Base-by-base conservation (phyloP, 2,329 filamentous ascomycete genomes). In the Colletotrichum cordylinicola region DNA sequence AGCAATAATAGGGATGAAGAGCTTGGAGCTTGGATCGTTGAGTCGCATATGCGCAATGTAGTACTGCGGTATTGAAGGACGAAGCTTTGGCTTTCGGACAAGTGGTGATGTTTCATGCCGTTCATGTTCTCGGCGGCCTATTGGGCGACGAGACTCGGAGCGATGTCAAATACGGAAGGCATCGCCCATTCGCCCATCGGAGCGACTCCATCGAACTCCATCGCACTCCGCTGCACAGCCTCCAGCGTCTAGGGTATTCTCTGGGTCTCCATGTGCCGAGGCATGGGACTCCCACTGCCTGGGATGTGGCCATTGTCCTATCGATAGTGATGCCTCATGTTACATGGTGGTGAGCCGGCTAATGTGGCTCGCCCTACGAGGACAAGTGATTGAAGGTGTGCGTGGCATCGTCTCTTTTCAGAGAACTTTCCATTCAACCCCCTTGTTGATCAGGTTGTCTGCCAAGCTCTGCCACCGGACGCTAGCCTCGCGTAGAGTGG, bases 171-270 rank as follows among this genome's bases (percentile, higher is more conserved):
- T 75, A 37, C 27, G 73, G 73, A 75, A 75, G 73, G 37, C 69
- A 72, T 75, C 61, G 55, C 69, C 66, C 67, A 48, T 21, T 70
- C 62, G 27, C 55, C 72, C 70, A 65, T 73, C 70, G 56, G 73
- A 75, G 73, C 43, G 33, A 73, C 73, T 73, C 73, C 73, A 65
- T 64, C 16, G 21, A 68, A 35, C 62, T 56, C 70, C 73, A 73
- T 67, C 55, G 52, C 37, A 33, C 69, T 67, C 55, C 62, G 69
- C 62, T 75, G 72, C 72, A 75, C 72, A 55, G 72, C 72, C 72
- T 72, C 62, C 31, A 52, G 60, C 56, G 31, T 35, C 31, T 33
- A 68, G 56, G 73, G 70, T 55, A 10, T 43, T 16, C 62, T 37
- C 64, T 31, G 33, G 55, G 62, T 37, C 48, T 62, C 35, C n/a